Evolutionary conservation across 1,139 yeast species (phyloP).

Genomic region (Blastobotrys proliferans): DNA sequence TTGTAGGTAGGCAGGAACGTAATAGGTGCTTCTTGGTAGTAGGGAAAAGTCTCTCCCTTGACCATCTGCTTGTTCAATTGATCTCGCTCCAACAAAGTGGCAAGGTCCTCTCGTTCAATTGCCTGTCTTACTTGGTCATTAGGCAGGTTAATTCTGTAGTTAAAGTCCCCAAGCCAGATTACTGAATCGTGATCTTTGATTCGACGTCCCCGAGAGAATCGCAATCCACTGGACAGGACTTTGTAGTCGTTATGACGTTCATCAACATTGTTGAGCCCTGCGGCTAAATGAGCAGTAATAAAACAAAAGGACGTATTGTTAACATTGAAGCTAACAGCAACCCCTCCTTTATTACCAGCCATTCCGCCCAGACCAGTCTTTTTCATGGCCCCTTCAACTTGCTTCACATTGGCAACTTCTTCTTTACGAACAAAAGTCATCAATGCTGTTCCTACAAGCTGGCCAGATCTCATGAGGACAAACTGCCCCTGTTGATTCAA

Average conservation of each 20-base stretch:
- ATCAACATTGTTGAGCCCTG: slow-evolving; percentile 77
- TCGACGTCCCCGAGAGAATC: slow-evolving; percentile 65
- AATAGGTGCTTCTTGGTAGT: slow-evolving; percentile 75
- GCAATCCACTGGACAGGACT: slow-evolving; percentile 70
- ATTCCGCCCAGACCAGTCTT: slow-evolving; percentile 92
- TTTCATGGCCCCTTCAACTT: slow-evolving; percentile 73
- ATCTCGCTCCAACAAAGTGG: slow-evolving; percentile 62
- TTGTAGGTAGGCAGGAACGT: slow-evolving; percentile 88
- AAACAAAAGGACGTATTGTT: slow-evolving; percentile 78
- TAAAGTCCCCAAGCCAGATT: slow-evolving; percentile 95
- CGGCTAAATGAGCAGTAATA: slow-evolving; percentile 91
- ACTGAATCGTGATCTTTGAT: slow-evolving; percentile 81
- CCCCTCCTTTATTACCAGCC: slow-evolving; percentile 89
- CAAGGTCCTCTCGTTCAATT: slow-evolving; percentile 45
- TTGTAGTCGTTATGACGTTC: slow-evolving; percentile 88
- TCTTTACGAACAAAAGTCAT: slow-evolving; percentile 65
- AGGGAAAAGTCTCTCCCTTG: slow-evolving; percentile 81
- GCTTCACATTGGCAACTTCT: slow-evolving; percentile 59
- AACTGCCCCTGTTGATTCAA: slow-evolving; percentile 56
- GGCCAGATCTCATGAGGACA: slow-evolving; percentile 76
- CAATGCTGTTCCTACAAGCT: slow-evolving; percentile 87
- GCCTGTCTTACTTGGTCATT: slow-evolving; percentile 69
- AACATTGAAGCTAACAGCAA: slow-evolving; percentile 74
- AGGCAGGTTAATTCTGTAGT: slow-evolving; percentile 72
- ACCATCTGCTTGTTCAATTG: slow-evolving; percentile 82